Evolutionary conservation across 2,329 filamentous ascomycete genomes (phyloP), one percentile per base, ranked within the genome.

Genomic region (Xylaria multiplex): DNA sequence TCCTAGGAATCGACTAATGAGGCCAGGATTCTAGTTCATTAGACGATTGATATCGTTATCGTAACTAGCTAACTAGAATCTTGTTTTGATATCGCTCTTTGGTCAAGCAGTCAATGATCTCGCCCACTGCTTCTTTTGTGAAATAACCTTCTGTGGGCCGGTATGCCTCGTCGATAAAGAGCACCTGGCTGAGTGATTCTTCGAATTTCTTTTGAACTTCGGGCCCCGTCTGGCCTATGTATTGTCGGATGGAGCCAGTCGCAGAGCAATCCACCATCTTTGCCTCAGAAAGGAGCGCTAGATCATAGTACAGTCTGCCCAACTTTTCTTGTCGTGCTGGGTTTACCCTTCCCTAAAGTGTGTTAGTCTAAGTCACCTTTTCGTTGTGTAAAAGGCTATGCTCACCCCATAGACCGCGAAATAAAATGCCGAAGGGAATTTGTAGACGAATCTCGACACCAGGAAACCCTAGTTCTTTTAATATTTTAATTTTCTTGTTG

Each of bases 291-390:
- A 94, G 78, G 40, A 93, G 86, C 0, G 90, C 90, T 83, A 93
- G 86, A 70, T 93, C 88, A 72, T 92, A 93, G 72, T 87, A 94
- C 0, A 94, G 81, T 67, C 92, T 86, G 3, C 91, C 91, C 84
- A 94, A 94, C 91, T 67, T 89, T 91, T n/a, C 84, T 80, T 0
- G 92, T 92, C 0, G 82, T 92, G 0, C 88, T 86, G 0, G 88
- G 90, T 70, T 90, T 90, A 0, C 88, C 88, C 0, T 87, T 90
- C 57, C 65, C 64, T 66, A 13, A 22, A 43, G 14, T 19, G 7
- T 0, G 69, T 75, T 62, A 65, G 53, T 46, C 45, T 30, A 43
- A 37, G 19, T 46, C 35, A 9, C 2, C 9, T 19, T 53, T 27
- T 14, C 22, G 19, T 6, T 19, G 9, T 48, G 8, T 60, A 45